Base-by-base conservation (phyloP, 2,329 filamentous ascomycete species). In the Aspergillus tanneri region DNA sequence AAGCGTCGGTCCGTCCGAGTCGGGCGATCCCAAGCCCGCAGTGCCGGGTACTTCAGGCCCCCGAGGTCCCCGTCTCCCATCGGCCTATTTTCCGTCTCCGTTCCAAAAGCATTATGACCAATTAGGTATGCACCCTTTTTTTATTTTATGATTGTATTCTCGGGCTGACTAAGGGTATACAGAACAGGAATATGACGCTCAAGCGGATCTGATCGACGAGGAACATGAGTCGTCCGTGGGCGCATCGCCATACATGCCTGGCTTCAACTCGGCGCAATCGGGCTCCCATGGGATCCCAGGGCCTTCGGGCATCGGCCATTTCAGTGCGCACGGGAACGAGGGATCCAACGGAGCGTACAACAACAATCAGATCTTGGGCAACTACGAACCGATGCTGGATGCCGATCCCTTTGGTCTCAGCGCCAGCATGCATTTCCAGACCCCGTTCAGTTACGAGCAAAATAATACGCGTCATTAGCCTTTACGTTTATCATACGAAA, bases 171-270 rank as follows among this genome's bases (percentile, higher is more conserved):
- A 27, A 23, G n/a, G 12, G 64, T 79, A 77, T 77, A 8, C 28
- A 96, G 92, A 97, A 77, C 90, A 95, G 80, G 92, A 97, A 77
- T 97, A 96, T 74, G 91, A 96, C 69, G 87, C 89, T 46, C 88
- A 90, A 73, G 83, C 82, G 69, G 90, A 92, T 63, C 88, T 95
- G 79, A 84, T 95, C 69, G 91, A 96, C 63, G 88, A 95, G 52
- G 85, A 88, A 60, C 81, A 77, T 67, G 78, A 84, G 56, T 85
- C 90, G 52, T 83, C 84, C 9, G 80, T 86, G 46, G 84, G 83
- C 34, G 80, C 84, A 36, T 83, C 82, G 11, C 81, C 85, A 7
- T 92, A 88, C 64, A 81, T 82, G 30, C 70, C 76, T n/a, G 66
- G 68, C 27, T 75, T 73, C 54, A 72, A 72, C 21, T 64, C 72